Evolutionary conservation across 345 rosid species (phyloP).

Genomic region (Cardamine occulta): DNA sequence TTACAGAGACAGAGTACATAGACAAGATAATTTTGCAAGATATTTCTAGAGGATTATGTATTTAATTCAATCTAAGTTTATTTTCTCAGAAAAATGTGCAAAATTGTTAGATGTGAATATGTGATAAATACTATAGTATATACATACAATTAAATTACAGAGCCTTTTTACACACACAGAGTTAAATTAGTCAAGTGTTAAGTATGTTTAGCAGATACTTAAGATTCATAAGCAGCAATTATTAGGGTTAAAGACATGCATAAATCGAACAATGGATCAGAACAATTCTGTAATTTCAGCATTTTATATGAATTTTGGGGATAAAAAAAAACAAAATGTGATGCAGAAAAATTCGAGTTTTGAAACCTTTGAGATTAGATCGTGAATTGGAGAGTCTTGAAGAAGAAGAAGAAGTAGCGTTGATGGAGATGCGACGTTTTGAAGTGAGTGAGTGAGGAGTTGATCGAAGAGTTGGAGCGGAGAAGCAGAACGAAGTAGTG

Average conservation of each 20-base stretch:
- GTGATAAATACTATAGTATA: not conserved
- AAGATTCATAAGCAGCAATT: slow-evolving; percentile 1
- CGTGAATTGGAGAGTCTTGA: slow-evolving; percentile 8
- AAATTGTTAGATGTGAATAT: too few relatives aligned
- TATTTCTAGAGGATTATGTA: not conserved
- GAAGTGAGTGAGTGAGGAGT: slow-evolving; percentile 18
- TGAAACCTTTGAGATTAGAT: slow-evolving; percentile 42
- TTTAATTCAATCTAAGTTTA: not conserved
- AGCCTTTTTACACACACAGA: too few relatives aligned
- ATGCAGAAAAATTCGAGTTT: not conserved
- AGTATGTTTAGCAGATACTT: not conserved
- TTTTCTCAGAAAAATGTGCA: not conserved
- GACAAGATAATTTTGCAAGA: not conserved
- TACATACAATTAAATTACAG: not conserved
- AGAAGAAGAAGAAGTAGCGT: slow-evolving; percentile 20
- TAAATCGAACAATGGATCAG: not conserved
- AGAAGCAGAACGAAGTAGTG: slow-evolving; percentile 36
- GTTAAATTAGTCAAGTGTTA: not conserved
- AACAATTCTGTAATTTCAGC: not conserved
- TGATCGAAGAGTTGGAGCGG: slow-evolving; percentile 28
- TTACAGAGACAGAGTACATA: not conserved
- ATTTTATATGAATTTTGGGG: not conserved
- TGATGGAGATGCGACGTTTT: slow-evolving; percentile 26
- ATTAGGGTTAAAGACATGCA: not conserved
- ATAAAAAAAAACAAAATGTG: not conserved